Evolutionary conservation across 192 early-diverging fungal genomes (phyloP).

Genomic region (Coemansia sp.): DNA sequence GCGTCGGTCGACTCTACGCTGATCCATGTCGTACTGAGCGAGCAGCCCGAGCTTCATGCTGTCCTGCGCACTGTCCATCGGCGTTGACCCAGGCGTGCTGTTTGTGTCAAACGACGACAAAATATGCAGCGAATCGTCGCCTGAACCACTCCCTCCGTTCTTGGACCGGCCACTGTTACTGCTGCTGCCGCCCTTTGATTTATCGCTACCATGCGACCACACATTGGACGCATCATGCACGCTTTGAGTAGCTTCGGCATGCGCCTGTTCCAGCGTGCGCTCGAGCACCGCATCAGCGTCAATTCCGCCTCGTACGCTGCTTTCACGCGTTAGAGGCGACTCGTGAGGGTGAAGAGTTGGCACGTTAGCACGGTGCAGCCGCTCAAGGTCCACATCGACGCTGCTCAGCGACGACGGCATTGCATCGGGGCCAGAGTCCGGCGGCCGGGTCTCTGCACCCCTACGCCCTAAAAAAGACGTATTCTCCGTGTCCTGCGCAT

Average conservation of each 20-base stretch:
- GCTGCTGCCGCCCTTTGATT: constrained; percentile 20
- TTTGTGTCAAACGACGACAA: constrained; percentile 41
- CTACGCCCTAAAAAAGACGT: constrained; percentile 46
- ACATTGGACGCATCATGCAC: neutral
- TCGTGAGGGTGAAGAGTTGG: constrained; percentile 32
- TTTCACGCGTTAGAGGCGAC: constrained; percentile 3
- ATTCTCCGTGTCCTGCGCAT: neutral
- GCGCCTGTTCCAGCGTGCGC: constrained; percentile 8
- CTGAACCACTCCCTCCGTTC: constrained; percentile 16
- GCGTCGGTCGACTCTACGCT: constrained; percentile 21
- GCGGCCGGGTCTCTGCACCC: constrained; percentile 43
- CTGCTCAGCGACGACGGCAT: constrained; percentile 24
- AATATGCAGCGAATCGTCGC: constrained; percentile 45
- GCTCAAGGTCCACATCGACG: constrained; percentile 26
- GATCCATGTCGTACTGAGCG: constrained; percentile 47
- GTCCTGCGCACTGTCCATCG: constrained; percentile 38
- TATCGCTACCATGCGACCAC: constrained; percentile 23
- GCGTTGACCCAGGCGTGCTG: constrained; percentile 42
- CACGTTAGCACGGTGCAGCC: constrained; percentile 27
- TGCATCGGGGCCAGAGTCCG: constrained; percentile 21
- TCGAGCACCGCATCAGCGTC: constrained; percentile 9
- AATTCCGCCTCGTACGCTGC: constrained; percentile 10
- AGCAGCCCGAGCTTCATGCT: constrained; percentile 40
- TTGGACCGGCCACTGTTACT: too few species aligned
- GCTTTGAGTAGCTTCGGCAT: neutral